Base-by-base conservation (phyloP, 805 yeast species). In the Starmerella ratchasimensis region DNA sequence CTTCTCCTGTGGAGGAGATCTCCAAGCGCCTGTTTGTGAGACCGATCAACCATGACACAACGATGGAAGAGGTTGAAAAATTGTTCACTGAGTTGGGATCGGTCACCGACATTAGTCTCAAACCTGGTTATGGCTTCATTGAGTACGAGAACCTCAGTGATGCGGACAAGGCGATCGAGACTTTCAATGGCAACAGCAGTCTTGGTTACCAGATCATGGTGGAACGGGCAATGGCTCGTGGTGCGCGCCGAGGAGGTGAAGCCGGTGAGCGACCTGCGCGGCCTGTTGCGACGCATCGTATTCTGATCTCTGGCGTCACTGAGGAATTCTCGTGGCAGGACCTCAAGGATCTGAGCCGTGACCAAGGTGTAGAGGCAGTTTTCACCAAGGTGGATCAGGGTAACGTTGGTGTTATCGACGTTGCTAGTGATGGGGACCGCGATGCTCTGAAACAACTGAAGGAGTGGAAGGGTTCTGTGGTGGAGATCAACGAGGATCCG, bases 401-500 rank as follows among this genome's bases (percentile, higher is more conserved):
- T 30, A 41, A 35, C 20, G 35, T 39, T 19, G 66, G 61, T 39
- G 45, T 90, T 65, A 97, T 97, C 4, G 93, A 90, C 58, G 90
- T 90, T 58, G 80, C 93, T 27, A 76, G 88, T 24, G 74, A 93
- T 17, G 94, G 81, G 41, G 98, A 90, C 56, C 84, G 97, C 9
- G 76, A 86, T 9, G 61, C 74, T 53, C 94, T 88, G n/a, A 88
- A 90, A 16, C 70, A 71, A 41, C 64, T 90, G 50, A 84, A 83
- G 56, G 88, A 76, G 44, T 75, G 72, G 67, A 71, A 72, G 56
- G 94, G 84, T 49, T 57, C 71, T 37, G 63, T 66, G 34, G 64
- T 84, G 38, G 58, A 70, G 34, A 80, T 84, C 37, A 82, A 76
- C 65, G 81, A 74, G 62, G 95, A 83, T 53, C 69, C 53, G 28